Base-by-base conservation (phyloP, 345 rosid species). In the Kandelia obovata region DNA sequence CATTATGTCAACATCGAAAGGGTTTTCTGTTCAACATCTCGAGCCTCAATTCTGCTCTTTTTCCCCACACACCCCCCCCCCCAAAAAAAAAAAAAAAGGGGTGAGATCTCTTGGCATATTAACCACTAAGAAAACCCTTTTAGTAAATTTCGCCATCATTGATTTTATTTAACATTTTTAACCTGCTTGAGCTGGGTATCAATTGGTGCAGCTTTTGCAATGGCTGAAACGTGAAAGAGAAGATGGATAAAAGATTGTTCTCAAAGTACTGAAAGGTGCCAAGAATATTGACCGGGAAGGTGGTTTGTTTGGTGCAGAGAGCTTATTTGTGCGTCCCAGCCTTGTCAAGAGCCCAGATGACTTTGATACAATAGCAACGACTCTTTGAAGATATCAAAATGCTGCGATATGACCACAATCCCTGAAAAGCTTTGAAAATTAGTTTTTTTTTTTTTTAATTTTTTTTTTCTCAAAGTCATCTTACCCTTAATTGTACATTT, bases 201-300 rank as follows among this genome's bases (percentile, higher is more conserved):
- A 39, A 39, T 39, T 39, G 46, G 46, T 61, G 63, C 73, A 69
- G 78, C 78, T 17, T 74, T 68, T 74, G 78, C 73, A 28, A 25
- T 74, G 78, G 78, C 8, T 74, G 8, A 69, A 63, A 35, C 69
- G 70, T 10, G 73, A 68, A 49, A 74, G 64, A 68, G 69, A 62
- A 30, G 78, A 74, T 57, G 78, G 78, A 74, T 34, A 28, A 58
- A 69, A 55, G 65, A 74, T 20, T 74, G 78, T 21, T 39, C 6
- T 46, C 37, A 58, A 58, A 55, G 67, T 68, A 10, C 53, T 74
- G n/a, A 68, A 28, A 26, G 60, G 2, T 7, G 73, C 49, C 25
- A 68, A 68, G 9, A 21, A 68, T 6, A 74, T n/a, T 0, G 73
- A 73, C 19, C 69, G 78, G 11, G 19, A 32, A 27, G 78, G 73